Base-by-base conservation (phyloP, 495 filamentous ascomycete species). In the Chaetomium fimeti region DNA sequence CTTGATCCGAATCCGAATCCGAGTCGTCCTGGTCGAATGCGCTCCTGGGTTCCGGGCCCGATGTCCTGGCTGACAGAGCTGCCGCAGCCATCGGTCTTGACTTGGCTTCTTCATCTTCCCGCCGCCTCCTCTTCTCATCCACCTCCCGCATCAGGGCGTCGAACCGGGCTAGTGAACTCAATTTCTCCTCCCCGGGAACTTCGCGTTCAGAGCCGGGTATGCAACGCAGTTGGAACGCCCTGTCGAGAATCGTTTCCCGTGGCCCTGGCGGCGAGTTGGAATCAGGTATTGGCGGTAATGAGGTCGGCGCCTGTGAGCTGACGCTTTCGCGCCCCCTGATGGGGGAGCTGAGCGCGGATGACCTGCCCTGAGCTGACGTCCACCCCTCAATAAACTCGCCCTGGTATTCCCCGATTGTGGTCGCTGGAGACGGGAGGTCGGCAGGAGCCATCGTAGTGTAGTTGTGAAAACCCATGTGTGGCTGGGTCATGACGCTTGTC, bases 231-330 rank as follows among this genome's bases (percentile, higher is more conserved):
- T 83, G 79, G 68, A 86, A 86, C 0, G 83, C 84, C n/a, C 84
- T 72, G 62, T 86, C 84, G 4, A 86, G 73, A 43, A 86, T 86
- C 7, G 84, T 85, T 66, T 86, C 83, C 24, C 83, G 76, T 4
- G 79, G 82, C 1, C 71, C 75, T 15, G 79, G 75, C 7, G 80
- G 77, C 0, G 79, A 76, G 57, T 71, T 72, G 45, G 75, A 71
- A 12, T 75, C 71, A 12, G 80, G 63, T 43, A 72, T 69, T 6
- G 77, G 60, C 18, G 69, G 66, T n/a, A 74, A 67, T 43, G 61
- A 63, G 63, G 70, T 65, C 60, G 47, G 74, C 53, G 66, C 71
- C 45, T 69, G 76, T 49, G 80, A 82, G 16, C 73, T 74, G 65
- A 79, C 75, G 64, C 79, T 79, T 16, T 73, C 79, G 18, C 78